Base-by-base conservation (phyloP, 148 eudicot species). In the Pharnaceum exiguum region DNA sequence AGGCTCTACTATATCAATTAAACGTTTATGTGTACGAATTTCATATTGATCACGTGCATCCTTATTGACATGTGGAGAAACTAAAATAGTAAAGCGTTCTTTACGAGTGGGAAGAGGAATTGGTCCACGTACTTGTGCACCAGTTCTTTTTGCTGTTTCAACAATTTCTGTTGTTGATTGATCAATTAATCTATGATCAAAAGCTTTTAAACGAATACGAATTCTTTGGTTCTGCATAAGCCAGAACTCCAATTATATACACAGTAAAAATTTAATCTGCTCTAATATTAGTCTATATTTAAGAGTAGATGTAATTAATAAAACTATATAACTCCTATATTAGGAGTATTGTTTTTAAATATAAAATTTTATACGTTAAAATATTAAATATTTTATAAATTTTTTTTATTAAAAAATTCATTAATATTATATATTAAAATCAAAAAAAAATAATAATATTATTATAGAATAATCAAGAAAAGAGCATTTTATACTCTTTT, bases 41-140 rank as follows among this genome's bases (percentile, higher is more conserved):
- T 93, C 99, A 27, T 88, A 93, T 65, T 93, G 99, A 70, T 88
- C 89, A 50, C 99, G 82, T 9, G 99, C 99, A 54, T 93, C 99
- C 70, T 94, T 89, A 75, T 94, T 78, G 15, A 89, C 99, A 18
- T 89, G 96, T 5, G 99, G 99, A n/a, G 99, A 94, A 71, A 86
- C 89, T 5, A 94, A 89, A 29, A 84, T 89, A 76, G 96, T 88
- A 38, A 72, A 83, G 8, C 89, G 67, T 42, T 95, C 69, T 73
- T 82, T 89, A 80, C 89, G 89, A 18, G 99, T 88, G 12, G 96
- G 96, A 36, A 88, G 36, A 10, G 96, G 99, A 10, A 94, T 95
- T n/a, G 96, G 99, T 21, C 99, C 99, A 82, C 83, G 75, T 46
- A 93, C 89, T 71, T 89, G 86, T 32, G 96, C 99, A 61, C 82